Percentiles rank a stretch among this genome's conserved stretches.
Evolutionary conservation across 2,329 filamentous ascomycete species (phyloP).

Genomic region (Ophiostoma himal-ulmi): DNA sequence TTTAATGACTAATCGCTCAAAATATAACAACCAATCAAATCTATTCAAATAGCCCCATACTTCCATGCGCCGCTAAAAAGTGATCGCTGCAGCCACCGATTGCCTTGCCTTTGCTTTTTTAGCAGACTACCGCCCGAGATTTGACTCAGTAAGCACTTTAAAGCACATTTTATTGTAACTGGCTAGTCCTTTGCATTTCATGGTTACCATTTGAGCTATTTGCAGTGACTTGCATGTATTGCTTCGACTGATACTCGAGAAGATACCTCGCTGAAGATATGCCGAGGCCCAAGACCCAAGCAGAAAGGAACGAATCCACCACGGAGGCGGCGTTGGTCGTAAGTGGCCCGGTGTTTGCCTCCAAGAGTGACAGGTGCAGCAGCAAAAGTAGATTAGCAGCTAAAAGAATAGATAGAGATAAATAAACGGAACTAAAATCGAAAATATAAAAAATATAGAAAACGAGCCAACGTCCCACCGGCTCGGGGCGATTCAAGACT

Average conservation of each 20-base stretch:
- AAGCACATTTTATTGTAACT: not conserved
- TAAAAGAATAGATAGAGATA: not conserved
- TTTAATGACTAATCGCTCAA: not conserved
- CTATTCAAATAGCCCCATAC: not conserved
- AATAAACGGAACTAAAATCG: not conserved
- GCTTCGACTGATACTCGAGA: not conserved
- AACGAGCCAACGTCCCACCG: slow-evolving; percentile 14
- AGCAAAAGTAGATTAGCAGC: not conserved
- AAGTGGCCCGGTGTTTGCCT: not conserved
- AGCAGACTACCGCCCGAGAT: not conserved
- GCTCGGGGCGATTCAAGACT: slow-evolving; percentile 11
- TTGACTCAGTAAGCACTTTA: slow-evolving; percentile 4
- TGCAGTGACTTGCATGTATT: not conserved
- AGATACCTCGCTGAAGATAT: not conserved
- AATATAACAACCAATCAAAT: not conserved
- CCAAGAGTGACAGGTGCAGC: not conserved
- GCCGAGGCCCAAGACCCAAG: slow-evolving; percentile 1
- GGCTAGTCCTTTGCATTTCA: not conserved
- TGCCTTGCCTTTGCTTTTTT: slow-evolving; percentile 9
- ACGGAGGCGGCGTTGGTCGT: not conserved
- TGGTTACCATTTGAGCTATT: not conserved
- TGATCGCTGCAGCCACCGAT: slow-evolving; percentile 9
- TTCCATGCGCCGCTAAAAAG: not conserved
- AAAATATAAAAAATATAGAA: not conserved
- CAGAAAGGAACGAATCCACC: not conserved